Conservation (phyloP, 129 eudicot species). For the Arctium minus region DNA sequence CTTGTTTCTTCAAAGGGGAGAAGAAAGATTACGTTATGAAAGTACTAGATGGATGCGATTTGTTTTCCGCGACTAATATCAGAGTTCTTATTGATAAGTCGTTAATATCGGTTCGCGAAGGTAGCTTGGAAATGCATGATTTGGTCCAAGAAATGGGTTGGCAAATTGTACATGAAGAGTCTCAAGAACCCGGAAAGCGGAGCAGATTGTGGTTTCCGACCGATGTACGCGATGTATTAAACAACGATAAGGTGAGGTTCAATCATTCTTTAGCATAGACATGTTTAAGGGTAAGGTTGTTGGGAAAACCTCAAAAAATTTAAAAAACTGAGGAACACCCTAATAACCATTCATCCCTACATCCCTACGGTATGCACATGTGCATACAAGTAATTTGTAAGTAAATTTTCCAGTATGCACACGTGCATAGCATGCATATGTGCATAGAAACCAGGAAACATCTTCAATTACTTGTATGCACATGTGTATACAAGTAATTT, state of each 20-base stretch:
- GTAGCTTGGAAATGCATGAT: conserved; percentile 30
- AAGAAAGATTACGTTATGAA: conserved; percentile 19
- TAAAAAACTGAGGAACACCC: no score
- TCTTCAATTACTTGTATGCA: no score
- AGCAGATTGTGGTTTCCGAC: conserved; percentile 33
- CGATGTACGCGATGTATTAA: conserved; percentile 31
- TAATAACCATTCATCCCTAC: no score
- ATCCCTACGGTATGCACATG: no score
- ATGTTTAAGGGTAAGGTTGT: no score
- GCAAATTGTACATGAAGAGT: conserved; percentile 31
- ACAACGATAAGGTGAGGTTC: conserved; percentile 22
- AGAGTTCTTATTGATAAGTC: conserved; percentile 32
- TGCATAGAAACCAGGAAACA: no score
- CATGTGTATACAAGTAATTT: no score
- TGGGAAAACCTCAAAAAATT: no score
- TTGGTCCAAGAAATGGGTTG: conserved; percentile 49
- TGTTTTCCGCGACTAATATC: conserved; percentile 26
- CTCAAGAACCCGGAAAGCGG: conserved; percentile 21
- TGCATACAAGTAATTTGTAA: no score
- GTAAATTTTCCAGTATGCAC: no score
- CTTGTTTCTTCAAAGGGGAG: conserved; percentile 39
- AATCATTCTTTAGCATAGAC: neutral
- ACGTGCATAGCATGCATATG: no score
- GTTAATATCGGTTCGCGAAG: conserved; percentile 2
- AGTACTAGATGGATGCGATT: conserved; percentile 33